These are phyloP conservation scores for Aspergillus phoenicis DNA, from an alignment of 2,329 filamentous ascomycete genomes.

Conservation along the genomic window DNA sequence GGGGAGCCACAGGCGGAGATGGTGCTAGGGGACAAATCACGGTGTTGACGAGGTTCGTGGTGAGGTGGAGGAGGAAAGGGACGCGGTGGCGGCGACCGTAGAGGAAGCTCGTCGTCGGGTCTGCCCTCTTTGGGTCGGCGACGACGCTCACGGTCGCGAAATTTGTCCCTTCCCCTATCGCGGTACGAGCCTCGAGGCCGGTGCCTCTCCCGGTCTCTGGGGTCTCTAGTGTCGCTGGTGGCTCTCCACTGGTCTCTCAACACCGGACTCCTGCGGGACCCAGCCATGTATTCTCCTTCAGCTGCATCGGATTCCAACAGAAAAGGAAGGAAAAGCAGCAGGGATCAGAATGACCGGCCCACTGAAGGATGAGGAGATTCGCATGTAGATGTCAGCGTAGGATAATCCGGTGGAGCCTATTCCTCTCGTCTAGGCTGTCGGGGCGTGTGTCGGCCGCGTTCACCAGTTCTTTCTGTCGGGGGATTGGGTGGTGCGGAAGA, in stretches of 20 bases:
- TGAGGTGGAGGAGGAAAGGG: slow-evolving; percentile 32
- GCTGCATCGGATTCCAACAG: slow-evolving; percentile 43
- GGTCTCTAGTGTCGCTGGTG: slow-evolving; percentile 45
- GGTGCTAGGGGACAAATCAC: slow-evolving; percentile 32
- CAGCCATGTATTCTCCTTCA: slow-evolving; percentile 51
- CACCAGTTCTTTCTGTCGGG: slow-evolving; percentile 30
- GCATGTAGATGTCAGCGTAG: slow-evolving; percentile 26
- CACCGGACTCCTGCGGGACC: slow-evolving; percentile 52
- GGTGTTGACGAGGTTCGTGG: slow-evolving; percentile 33
- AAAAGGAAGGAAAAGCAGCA: slow-evolving; percentile 14
- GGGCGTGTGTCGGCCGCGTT: slow-evolving; percentile 32
- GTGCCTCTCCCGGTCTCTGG: slow-evolving; percentile 37
- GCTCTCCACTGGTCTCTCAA: slow-evolving; percentile 55
- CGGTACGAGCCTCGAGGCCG: slow-evolving; percentile 47
- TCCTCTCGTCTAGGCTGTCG: slow-evolving; percentile 20
- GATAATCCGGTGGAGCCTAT: slow-evolving; percentile 23
- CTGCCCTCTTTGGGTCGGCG: slow-evolving; percentile 38
- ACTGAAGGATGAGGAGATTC: slow-evolving; percentile 16
- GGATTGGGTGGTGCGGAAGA: slow-evolving; percentile 32
- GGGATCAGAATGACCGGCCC: slow-evolving; percentile 17
- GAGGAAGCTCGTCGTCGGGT: slow-evolving; percentile 40
- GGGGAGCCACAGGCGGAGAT: slow-evolving; percentile 32
- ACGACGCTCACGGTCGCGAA: slow-evolving; percentile 43
- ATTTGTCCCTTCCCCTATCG: slow-evolving; percentile 43
- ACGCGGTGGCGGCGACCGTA: slow-evolving; percentile 43